Percentiles rank a stretch among this genome's conserved stretches.
Conservation (phyloP, 2,329 filamentous ascomycete genomes). For the Emydomyces testavorans region DNA sequence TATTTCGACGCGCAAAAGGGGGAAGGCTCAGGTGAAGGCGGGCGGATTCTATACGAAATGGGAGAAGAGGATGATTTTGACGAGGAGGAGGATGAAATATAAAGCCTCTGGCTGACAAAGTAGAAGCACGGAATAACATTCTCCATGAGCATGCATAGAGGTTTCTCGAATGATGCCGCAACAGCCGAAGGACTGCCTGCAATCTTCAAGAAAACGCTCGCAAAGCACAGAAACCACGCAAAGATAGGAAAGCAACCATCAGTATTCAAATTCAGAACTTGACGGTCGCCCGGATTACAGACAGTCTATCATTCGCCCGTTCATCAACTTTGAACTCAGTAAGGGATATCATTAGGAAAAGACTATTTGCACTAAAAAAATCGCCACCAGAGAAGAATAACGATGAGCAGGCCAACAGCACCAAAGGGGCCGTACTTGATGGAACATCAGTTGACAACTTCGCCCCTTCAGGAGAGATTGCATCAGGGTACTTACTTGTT, state of each 20-base stretch:
- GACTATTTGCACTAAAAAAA: constrained; percentile 56
- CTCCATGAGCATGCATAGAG: background rate
- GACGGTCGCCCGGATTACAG: background rate
- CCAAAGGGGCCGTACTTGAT: constrained; percentile 74
- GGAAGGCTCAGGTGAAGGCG: constrained; percentile 63
- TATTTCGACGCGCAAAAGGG: constrained; percentile 92
- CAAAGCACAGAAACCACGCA: too few species aligned
- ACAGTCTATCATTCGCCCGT: background rate
- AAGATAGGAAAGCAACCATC: background rate
- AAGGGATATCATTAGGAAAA: constrained; percentile 5
- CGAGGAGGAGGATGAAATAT: constrained; percentile 89
- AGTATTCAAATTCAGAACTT: background rate
- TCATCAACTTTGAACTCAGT: background rate
- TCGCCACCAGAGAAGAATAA: constrained; percentile 82
- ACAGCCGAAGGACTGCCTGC: background rate
- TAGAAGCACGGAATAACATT: background rate
- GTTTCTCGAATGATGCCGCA: background rate
- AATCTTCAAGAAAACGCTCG: background rate
- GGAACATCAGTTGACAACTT: background rate
- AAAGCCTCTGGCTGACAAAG: constrained; percentile 15
- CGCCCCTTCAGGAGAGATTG: background rate
- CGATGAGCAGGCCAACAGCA: constrained; percentile 65
- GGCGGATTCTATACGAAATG: constrained; percentile 93
- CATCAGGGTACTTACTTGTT: constrained; percentile 50
- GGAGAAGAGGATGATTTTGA: constrained; percentile 94